A percentile compares a stretch with the other conserved stretches of the same genome.
These are phyloP conservation scores for Botrytis deweyae DNA, from an alignment of 2,329 filamentous ascomycete genomes.

Conservation along the genomic window DNA sequence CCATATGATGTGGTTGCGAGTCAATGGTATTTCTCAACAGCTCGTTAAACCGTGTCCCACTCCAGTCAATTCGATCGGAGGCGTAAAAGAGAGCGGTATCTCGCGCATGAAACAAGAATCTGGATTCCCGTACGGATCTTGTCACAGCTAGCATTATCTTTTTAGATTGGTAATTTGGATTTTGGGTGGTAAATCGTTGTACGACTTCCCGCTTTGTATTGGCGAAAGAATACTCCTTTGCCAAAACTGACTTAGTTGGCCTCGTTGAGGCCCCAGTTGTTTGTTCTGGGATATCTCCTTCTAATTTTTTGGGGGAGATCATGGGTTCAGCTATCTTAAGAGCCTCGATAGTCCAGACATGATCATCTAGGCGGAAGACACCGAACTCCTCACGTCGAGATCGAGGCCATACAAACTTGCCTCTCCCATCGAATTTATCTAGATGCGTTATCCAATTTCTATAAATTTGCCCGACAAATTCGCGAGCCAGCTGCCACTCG, in stretches of 20 bases:
- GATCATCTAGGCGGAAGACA: neutral
- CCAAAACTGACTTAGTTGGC: accelerated
- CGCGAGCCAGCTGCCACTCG: neutral
- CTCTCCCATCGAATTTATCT: neutral
- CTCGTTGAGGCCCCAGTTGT: accelerated
- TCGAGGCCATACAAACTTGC: neutral
- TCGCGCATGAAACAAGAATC: neutral
- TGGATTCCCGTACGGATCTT: neutral
- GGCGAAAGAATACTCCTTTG: neutral
- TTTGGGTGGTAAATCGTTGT: neutral
- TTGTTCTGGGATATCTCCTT: neutral
- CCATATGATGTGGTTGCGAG: neutral
- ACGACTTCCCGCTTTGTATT: neutral
- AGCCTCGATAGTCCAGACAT: neutral
- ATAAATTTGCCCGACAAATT: neutral
- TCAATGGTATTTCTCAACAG: neutral
- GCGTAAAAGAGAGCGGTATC: neutral
- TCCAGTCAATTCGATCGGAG: neutral
- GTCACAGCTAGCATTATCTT: neutral
- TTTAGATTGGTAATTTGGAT: neutral
- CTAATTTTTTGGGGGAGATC: accelerated
- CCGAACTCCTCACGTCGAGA: neutral
- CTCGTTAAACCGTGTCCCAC: neutral
- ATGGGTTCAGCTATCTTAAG: neutral
- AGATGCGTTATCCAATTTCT: neutral